Evolutionary conservation across 208 protist genomes (phyloP).

Genomic region (Trypanosoma melophagium): DNA sequence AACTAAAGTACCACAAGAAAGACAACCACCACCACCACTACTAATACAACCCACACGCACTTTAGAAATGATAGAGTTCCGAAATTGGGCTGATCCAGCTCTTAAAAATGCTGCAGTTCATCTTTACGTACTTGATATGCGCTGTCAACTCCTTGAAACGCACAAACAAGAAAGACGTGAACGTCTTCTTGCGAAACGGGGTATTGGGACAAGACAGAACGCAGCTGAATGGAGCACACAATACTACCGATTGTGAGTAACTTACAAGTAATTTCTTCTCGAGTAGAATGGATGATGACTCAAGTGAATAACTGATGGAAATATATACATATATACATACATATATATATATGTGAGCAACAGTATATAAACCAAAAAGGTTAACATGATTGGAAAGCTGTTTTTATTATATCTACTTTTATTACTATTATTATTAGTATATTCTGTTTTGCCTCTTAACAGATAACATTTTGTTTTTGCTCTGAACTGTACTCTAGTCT

Average conservation of each 20-base stretch:
- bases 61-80: slow-evolving; percentile 13
- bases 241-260: neutral
- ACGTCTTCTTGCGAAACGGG: slow-evolving; percentile 17
- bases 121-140: slow-evolving; percentile 31
- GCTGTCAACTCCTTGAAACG: slow-evolving; percentile 22
- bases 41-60: neutral
- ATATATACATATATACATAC: too few relatives aligned
- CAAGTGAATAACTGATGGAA: too few relatives aligned
- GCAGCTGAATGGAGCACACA: neutral
- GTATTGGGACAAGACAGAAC: neutral
- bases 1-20: neutral
- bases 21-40: neutral
- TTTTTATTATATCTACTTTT: slow-evolving; percentile 9
- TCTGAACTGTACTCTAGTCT: neutral
- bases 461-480: slow-evolving; percentile 13
- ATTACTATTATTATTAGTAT: slow-evolving; percentile 10
- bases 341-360: too few relatives aligned
- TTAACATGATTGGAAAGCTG: neutral
- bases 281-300: neutral
- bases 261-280: neutral
- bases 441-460: neutral
- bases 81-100: slow-evolving; percentile 34
- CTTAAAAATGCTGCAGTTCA: slow-evolving; percentile 26
- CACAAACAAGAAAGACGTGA: slow-evolving; percentile 16
- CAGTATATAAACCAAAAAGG: too few relatives aligned